Evolutionary conservation across 495 filamentous ascomycete genomes (phyloP), one percentile per base, ranked within the genome.

Genomic region (Aspergillus cristatus): DNA sequence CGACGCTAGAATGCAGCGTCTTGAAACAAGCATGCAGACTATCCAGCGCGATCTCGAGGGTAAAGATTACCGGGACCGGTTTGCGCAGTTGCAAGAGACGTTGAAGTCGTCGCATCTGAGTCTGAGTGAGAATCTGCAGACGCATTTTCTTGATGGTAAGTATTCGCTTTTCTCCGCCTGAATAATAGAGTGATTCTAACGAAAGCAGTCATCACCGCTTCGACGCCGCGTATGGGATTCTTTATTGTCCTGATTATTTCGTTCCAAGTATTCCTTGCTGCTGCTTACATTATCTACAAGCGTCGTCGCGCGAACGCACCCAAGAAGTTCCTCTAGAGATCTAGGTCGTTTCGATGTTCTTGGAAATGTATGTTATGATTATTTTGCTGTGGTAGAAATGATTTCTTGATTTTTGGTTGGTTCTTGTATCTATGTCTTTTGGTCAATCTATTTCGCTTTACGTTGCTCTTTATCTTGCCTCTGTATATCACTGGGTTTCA

Each of bases 271-370:
- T 37, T 88, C 51, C 55, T 91, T 14, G 75, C 74, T 2, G 76
- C 52, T 6, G 73, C 66, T 13, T 98, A 88, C 58, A 51, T 89
- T 14, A 53, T 80, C 32, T 95, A 97, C 63, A 94, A 95, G 71
- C 70, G 79, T 43, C 76, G 80, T 46, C 80, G 82, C 61, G 67
- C 71, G 10, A 75, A 72, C 42, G 71, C 74, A 52, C 86, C 88
- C 22, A 96, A 96, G 78, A 98, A 98, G 58, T 98, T 87, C 60
- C 62, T 98, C 47, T 98, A 69, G 43, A 38, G 26, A 37, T 4
- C 8, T 24, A 8, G 20, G 20, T 24, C 8, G 20, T 24, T 24
- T 24, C 8, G 20, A 24, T 24, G 20, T 24, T 8, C 8, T 24
- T 24, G 20, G 20, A 8, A 24, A 24, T 24, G 20, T 4, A 24